Evolutionary conservation across 306 rosid genomes (phyloP).

Genomic region (Cicer chorassanicum): DNA sequence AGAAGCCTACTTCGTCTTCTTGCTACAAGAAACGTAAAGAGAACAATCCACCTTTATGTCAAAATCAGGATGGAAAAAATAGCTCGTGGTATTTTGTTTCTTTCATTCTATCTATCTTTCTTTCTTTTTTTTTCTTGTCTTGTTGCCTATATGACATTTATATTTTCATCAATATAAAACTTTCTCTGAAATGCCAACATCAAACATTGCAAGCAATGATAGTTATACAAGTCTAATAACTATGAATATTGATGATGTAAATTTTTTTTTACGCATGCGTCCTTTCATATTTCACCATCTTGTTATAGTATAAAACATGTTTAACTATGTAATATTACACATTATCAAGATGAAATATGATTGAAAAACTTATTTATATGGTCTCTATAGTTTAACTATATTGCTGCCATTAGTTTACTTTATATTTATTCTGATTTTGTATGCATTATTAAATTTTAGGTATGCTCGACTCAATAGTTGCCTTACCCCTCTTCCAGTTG

Average conservation of each 20-base stretch:
- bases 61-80: conserved; percentile 55
- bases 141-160: conserved; percentile 10
- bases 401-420: neutral
- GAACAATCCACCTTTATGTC: conserved; percentile 72
- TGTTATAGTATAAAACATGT: neutral
- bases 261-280: neutral
- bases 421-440: conserved; percentile 41
- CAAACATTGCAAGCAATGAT: neutral
- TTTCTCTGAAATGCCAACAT: conserved; percentile 8
- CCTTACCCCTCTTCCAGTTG: conserved; percentile 69
- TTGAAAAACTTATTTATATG: neutral
- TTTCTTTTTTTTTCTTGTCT: neutral
- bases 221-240: too few relatives aligned
- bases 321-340: neutral
- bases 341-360: neutral
- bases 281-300: neutral
- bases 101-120: neutral
- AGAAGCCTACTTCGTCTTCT: conserved; percentile 76
- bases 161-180: conserved; percentile 30
- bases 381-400: neutral
- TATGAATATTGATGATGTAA: too few relatives aligned
- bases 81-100: conserved; percentile 73
- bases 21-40: conserved; percentile 65
- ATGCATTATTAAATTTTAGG: conserved; percentile 58
- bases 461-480: conserved; percentile 67